Evolutionary conservation across 768 basidiomycete species (phyloP).

Genomic region (Lanmaoa pseudosensibilis): DNA sequence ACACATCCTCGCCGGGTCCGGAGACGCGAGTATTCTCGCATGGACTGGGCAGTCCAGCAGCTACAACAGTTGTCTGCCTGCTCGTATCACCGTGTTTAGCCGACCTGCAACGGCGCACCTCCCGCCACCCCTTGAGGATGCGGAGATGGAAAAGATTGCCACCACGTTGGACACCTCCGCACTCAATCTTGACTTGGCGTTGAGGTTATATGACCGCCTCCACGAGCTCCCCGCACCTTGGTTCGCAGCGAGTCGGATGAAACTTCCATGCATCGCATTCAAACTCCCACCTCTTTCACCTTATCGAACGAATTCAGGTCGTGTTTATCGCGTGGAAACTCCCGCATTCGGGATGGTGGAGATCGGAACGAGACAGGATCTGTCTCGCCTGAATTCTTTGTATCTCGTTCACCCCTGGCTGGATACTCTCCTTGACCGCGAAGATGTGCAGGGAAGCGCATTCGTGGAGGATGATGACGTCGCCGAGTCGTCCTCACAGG

Average conservation of each 20-base stretch:
- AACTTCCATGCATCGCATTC: constrained; percentile 3
- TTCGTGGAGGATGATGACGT: neutral
- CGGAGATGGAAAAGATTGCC: neutral
- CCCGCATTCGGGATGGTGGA: neutral
- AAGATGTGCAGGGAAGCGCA: neutral
- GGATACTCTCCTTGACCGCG: neutral
- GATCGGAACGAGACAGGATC: neutral
- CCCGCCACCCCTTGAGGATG: neutral
- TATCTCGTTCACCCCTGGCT: constrained; percentile 10
- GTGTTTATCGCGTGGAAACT: neutral
- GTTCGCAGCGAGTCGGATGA: constrained; percentile 8
- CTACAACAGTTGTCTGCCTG: constrained; percentile 6
- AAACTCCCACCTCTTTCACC: neutral
- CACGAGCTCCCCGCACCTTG: neutral
- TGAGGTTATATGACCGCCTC: neutral
- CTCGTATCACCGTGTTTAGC: neutral
- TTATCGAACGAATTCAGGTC: neutral
- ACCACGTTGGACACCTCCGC: neutral
- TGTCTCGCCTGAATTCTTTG: neutral
- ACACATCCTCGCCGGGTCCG: neutral
- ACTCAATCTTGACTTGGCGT: neutral
- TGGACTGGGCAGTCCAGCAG: constrained; percentile 4
- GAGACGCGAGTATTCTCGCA: constrained; percentile 6
- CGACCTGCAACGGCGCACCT: neutral
- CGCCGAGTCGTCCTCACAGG: neutral